A percentile compares a stretch with the other conserved stretches of the same genome.
Conservation (phyloP, 805 yeast species). For the Metschnikowia borealis region DNA sequence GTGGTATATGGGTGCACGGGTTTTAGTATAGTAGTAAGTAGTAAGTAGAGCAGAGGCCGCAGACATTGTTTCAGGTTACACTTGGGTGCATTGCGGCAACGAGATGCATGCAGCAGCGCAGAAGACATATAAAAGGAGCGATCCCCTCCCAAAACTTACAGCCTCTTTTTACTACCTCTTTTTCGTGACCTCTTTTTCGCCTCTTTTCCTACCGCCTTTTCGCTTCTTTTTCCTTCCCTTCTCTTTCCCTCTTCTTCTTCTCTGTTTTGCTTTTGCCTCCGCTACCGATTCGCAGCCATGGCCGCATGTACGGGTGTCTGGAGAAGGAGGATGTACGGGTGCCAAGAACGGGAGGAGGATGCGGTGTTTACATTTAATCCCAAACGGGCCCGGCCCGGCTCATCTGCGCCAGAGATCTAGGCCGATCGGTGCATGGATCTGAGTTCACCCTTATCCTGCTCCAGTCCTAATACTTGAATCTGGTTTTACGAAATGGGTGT, state of each 20-base stretch:
- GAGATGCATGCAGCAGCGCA: not conserved
- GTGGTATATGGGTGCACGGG: too few species aligned
- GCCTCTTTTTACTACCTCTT: too few species aligned
- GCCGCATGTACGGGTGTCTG: too few species aligned
- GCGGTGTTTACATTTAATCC: not conserved
- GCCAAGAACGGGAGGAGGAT: not conserved
- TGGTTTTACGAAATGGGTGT: not conserved
- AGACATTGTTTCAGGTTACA: not conserved
- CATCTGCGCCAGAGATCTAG: not conserved
- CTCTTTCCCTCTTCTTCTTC: too few species aligned
- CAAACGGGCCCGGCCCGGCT: not conserved
- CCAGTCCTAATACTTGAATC: too few species aligned
- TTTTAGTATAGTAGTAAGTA: too few species aligned
- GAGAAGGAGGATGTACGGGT: not conserved
- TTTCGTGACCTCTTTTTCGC: too few species aligned
- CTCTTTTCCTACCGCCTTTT: too few species aligned
- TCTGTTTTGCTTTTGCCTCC: too few species aligned
- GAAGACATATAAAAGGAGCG: not conserved
- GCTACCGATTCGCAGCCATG: not conserved
- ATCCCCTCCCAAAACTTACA: not conserved
- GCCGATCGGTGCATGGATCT: not conserved
- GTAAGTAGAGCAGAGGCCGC: not conserved
- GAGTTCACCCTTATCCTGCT: too few species aligned
- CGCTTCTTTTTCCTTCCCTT: too few species aligned
- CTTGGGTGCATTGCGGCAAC: constrained; percentile 2